Conservation (phyloP, 371 early-diverging fungal genomes). For the Saksenaea vasiformis region DNA sequence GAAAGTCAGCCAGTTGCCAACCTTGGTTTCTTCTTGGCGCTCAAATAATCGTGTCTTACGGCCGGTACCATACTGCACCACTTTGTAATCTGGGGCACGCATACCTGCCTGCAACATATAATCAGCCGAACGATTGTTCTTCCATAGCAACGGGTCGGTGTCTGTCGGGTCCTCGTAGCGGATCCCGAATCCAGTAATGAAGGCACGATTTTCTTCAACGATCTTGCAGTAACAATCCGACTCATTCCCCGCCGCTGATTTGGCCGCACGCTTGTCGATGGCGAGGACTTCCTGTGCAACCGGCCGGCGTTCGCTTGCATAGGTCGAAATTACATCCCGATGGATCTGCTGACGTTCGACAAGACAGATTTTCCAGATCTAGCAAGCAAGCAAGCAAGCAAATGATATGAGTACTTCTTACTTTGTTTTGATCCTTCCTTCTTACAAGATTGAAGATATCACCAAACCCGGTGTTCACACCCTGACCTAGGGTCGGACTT, state of each 20-base stretch:
- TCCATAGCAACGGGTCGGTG: slow-evolving; percentile 11
- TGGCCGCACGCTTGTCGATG: slow-evolving; percentile 42
- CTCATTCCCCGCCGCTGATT: slow-evolving; percentile 37
- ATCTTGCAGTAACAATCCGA: slow-evolving; percentile 32
- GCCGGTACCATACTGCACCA: slow-evolving; percentile 28
- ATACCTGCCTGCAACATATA: slow-evolving; percentile 28
- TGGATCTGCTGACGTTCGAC: slow-evolving; percentile 34
- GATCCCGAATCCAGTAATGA: slow-evolving; percentile 48
- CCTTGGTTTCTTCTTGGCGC: slow-evolving; percentile 6
- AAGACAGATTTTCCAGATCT: slow-evolving; percentile 47
- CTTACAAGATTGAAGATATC: slow-evolving; percentile 47
- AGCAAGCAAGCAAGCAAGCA: neutral
- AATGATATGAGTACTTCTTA: neutral
- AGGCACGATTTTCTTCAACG: slow-evolving; percentile 34
- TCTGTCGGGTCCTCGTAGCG: slow-evolving; percentile 20
- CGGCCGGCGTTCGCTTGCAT: slow-evolving; percentile 35
- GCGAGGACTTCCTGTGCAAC: slow-evolving; percentile 40
- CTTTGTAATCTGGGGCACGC: slow-evolving; percentile 48
- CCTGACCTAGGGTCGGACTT: slow-evolving; percentile 48
- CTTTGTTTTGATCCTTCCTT: neutral
- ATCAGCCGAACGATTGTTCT: neutral
- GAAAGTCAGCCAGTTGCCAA: slow-evolving; percentile 28
- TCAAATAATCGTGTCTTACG: slow-evolving; percentile 41
- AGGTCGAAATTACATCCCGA: slow-evolving; percentile 27
- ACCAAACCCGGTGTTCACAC: slow-evolving; percentile 49